These are phyloP conservation scores for Penicillium desertorum DNA, from an alignment of 495 filamentous ascomycete species.

Conservation along the genomic window DNA sequence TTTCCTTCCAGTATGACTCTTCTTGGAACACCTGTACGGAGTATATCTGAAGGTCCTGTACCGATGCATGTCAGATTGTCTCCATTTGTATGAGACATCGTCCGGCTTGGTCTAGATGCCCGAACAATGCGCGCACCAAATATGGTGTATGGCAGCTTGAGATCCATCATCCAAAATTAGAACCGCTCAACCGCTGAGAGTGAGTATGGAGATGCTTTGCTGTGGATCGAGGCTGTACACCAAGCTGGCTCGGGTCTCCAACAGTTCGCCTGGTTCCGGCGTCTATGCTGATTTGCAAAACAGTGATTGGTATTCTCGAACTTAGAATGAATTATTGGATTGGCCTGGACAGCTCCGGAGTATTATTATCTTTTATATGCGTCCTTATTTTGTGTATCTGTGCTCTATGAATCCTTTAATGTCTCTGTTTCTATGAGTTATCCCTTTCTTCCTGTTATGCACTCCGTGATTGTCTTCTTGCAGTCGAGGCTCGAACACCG, in stretches of 20 bases:
- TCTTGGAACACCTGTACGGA: too few relatives aligned
- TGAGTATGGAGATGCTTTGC: constrained; percentile 7
- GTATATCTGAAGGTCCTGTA: too few relatives aligned
- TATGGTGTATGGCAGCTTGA: neutral
- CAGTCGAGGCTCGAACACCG: constrained; percentile 16
- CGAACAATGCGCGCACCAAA: too few relatives aligned
- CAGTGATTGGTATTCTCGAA: constrained; percentile 10
- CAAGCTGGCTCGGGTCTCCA: constrained; percentile 9
- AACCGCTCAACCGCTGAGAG: constrained; percentile 1
- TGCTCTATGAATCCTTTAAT: constrained; percentile 6
- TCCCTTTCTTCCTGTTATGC: constrained; percentile 12
- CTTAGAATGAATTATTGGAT: constrained; percentile 11
- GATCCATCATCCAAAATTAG: constrained; percentile 13
- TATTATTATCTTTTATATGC: constrained; percentile 15
- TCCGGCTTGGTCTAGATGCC: too few relatives aligned
- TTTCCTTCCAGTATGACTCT: neutral
- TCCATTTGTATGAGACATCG: too few relatives aligned
- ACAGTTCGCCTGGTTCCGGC: constrained; percentile 13
- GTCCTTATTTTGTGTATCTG: constrained; percentile 7
- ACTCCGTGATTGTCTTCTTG: constrained; percentile 6
- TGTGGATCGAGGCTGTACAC: constrained; percentile 17
- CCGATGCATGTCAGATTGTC: too few relatives aligned
- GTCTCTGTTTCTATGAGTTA: constrained; percentile 10
- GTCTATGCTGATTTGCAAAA: constrained; percentile 14
- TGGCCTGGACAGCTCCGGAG: constrained; percentile 3